Evolutionary conservation across 2,329 filamentous ascomycete genomes (phyloP).

Genomic region (Drechslera avenae): DNA sequence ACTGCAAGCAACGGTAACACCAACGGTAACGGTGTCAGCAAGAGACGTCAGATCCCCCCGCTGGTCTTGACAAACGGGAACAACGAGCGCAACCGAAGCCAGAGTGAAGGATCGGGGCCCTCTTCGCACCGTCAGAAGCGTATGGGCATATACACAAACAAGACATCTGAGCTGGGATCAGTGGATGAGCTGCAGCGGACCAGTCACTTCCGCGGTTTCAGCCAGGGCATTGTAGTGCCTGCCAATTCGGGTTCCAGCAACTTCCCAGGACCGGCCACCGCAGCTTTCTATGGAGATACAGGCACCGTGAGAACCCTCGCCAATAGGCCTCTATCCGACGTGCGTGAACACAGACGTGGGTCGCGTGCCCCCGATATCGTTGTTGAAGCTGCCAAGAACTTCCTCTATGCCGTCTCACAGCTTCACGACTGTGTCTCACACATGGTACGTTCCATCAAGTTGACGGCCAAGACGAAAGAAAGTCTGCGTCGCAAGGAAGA

Average conservation of each 20-base stretch:
- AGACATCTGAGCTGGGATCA: constrained; percentile 60
- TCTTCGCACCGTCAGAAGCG: constrained; percentile 61
- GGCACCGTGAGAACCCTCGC: constrained; percentile 42
- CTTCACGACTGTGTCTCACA: constrained; percentile 47
- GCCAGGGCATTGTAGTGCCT: constrained; percentile 58
- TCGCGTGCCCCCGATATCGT: constrained; percentile 55
- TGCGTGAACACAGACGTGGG: constrained; percentile 61
- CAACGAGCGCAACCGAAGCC: constrained; percentile 69
- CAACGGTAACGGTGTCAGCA: constrained; percentile 51
- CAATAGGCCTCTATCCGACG: constrained; percentile 60
- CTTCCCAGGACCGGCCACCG: constrained; percentile 41
- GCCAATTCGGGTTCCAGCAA: constrained; percentile 31
- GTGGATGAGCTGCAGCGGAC: constrained; percentile 59
- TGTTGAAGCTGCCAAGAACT: constrained; percentile 61
- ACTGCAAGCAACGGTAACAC: constrained; percentile 61
- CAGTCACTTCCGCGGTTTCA: constrained; percentile 62
- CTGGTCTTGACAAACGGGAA: constrained; percentile 66
- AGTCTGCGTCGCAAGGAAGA: constrained; percentile 44
- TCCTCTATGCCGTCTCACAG: constrained; percentile 62
- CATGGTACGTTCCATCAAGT: constrained; percentile 45
- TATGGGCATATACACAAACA: constrained; percentile 65
- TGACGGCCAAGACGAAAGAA: constrained; percentile 52
- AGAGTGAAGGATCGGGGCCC: constrained; percentile 63
- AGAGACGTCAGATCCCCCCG: constrained; percentile 76
- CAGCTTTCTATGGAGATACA: constrained; percentile 42